These are phyloP conservation scores for Fusarium citri DNA, from an alignment of 2,329 filamentous ascomycete genomes.

Conservation along the genomic window DNA sequence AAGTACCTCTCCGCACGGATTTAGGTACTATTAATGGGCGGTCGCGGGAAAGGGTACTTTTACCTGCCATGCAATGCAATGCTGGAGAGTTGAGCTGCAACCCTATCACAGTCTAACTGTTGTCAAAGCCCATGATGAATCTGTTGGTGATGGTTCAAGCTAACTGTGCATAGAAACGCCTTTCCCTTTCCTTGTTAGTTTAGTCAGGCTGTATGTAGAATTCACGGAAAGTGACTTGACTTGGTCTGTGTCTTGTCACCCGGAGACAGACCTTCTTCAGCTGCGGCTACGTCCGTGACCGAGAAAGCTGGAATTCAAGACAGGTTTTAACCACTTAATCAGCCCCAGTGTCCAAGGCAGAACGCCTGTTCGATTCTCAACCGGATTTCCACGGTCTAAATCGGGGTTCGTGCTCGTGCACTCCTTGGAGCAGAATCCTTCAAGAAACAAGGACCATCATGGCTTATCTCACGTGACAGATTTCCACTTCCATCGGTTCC, in stretches of 20 bases:
- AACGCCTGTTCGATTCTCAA: conserved; percentile 20
- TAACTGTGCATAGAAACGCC: not conserved
- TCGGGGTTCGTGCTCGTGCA: conserved; percentile 5
- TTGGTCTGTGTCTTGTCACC: conserved; percentile 9
- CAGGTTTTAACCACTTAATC: conserved; percentile 7
- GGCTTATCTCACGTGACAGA: conserved; percentile 10
- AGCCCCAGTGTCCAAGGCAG: conserved; percentile 2
- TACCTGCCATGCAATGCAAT: conserved; percentile 9
- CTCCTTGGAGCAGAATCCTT: conserved; percentile 1
- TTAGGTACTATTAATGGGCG: conserved; percentile 6
- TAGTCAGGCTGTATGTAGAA: not conserved
- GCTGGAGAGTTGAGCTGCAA: conserved; percentile 13
- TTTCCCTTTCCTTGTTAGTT: not conserved
- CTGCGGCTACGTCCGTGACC: conserved; percentile 23
- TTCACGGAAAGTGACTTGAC: not conserved
- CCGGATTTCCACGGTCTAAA: conserved; percentile 8
- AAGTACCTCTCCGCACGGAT: conserved; percentile 30
- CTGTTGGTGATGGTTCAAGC: conserved; percentile 2
- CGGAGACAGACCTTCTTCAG: not conserved
- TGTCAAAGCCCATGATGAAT: not conserved
- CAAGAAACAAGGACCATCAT: conserved; percentile 4
- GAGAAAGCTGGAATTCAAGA: conserved; percentile 24
- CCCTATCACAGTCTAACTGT: conserved; percentile 12
- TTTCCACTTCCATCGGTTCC: not conserved
- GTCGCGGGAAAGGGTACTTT: conserved; percentile 11